Percentiles rank a stretch among this genome's conserved stretches.
Conservation (phyloP, 176 grass and related monocot species). For the Hsuehochloa calcarea region DNA sequence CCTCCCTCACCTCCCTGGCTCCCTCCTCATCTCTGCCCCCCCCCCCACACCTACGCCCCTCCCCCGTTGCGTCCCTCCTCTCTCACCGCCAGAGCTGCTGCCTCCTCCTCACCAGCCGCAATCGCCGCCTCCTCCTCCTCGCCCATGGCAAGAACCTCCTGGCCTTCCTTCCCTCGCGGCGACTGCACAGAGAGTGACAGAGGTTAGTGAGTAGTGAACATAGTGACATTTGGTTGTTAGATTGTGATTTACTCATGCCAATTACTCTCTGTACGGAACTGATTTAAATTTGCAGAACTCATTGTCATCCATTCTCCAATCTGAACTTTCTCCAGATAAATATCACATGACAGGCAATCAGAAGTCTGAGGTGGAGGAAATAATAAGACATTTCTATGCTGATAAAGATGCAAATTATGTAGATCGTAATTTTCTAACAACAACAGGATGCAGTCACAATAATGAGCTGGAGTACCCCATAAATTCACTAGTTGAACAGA, state of each 20-base stretch:
- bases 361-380: constrained; percentile 60
- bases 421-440: constrained; percentile 12
- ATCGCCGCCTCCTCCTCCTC: too few species aligned
- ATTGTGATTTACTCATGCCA: constrained; percentile 82
- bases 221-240: too few species aligned
- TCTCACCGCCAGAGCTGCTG: too few species aligned
- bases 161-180: too few species aligned
- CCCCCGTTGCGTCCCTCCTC: too few species aligned
- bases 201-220: too few species aligned
- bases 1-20: too few species aligned
- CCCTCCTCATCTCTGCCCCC: too few species aligned
- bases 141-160: too few species aligned
- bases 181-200: too few species aligned
- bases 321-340: constrained; percentile 71
- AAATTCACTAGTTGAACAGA: constrained; percentile 57
- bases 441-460: constrained; percentile 26
- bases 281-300: constrained; percentile 50
- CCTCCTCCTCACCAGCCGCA: too few species aligned
- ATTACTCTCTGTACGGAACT: constrained; percentile 46
- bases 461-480: constrained; percentile 38
- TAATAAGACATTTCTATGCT: constrained; percentile 57
- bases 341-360: constrained; percentile 64
- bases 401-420: constrained; percentile 40
- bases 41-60: too few species aligned
- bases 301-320: constrained; percentile 59